Base-by-base conservation (phyloP, 1,284 basidiomycete species). In the Cutaneotrichosporon sp. region DNA sequence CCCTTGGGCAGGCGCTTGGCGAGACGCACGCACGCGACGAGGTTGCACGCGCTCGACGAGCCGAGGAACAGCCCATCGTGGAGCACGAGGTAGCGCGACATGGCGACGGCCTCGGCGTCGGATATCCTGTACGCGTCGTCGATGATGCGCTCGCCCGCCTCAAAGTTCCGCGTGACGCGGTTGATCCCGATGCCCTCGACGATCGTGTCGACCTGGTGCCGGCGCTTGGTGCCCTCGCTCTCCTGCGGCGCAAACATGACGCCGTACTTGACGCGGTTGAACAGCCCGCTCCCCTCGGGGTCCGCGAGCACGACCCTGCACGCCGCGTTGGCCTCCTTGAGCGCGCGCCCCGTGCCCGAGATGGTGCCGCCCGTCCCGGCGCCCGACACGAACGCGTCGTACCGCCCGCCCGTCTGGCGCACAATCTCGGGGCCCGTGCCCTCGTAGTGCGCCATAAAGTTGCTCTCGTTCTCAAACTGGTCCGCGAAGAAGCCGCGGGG, bases 311-410 rank as follows among this genome's bases (percentile, higher is more conserved):
- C 87, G 14, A 97, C 83, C n/a, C 85, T 74, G 54, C 92, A 73
- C 58, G 85, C 81, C 0, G 71, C 70, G 14, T 74, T 59, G 46
- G 69, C 67, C 24, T 69, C 67, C 63, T 83, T 97, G 53, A 99
- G 81, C 72, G 85, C 97, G 47, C 83, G 84, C 0, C 92, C 92
- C 1, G 86, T 86, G 0, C 95, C 97, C 0, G 92, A 88, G 42
- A 99, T 86, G 0, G 95, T 98, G 3, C 97, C 97, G 6, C 97
- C 97, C 0, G 95, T 99, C 16, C 92, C 93, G 63, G 95, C 94
- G 1, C 97, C 97, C n/a, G 89, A 87, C 29, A 99, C 89, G 72
- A 98, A 98, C 3, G 90, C 93, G 71, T 91, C 85, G 1, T 97
- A 69, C 24, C 82, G 80, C 1, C 94, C 94, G 67, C 87, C 89